Evolutionary conservation across 441 rosid species (phyloP), one percentile per base, ranked within the genome.

Genomic region (Populus tomentosa): DNA sequence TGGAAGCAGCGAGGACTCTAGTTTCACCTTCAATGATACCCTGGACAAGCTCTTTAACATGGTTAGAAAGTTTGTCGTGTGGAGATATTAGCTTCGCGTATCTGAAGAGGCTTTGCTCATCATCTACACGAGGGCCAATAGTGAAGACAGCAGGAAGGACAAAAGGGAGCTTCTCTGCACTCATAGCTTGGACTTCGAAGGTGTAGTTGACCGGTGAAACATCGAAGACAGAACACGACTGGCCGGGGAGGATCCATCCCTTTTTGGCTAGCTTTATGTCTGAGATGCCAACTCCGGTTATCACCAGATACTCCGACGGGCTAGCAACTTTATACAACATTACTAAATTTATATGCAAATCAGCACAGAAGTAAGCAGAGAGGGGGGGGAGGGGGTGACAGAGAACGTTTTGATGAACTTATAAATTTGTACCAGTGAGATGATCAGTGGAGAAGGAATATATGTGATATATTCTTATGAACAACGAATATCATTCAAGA

Each of bases 21-120:
- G 93, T 92, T 63, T 90, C 97, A 0, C 97, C 97, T 75, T 92
- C 97, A 7, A 92, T 92, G 59, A 90, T 82, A 2, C 97, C 93
- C 32, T 90, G 89, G 16, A 92, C 94, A 10, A 92, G 92, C 79
- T 90, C 94, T 32, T 86, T 82, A 21, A 89, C 91, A 46, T 91
- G 94, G 80, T 85, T 61, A 0, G 97, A 89, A 26, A 77, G 80
- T 78, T 87, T 88, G 79, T 86, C 94, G 13, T 89, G 90, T 1
- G 92, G 85, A 0, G 91, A 86, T 20, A 92, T 87, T 4, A 88
- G 84, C 75, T 83, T 87, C 24, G 94, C 94, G n/a, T 89, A 90
- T 33, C 74, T 75, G 23, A 86, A 73, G 1, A 90, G 90, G 74
- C 90, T 79, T 0, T 61, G 69, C 1, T 73, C 72, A 69, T 90